Evolutionary conservation across 2,329 filamentous ascomycete genomes (phyloP).

Genomic region (Calonectria honghensis): DNA sequence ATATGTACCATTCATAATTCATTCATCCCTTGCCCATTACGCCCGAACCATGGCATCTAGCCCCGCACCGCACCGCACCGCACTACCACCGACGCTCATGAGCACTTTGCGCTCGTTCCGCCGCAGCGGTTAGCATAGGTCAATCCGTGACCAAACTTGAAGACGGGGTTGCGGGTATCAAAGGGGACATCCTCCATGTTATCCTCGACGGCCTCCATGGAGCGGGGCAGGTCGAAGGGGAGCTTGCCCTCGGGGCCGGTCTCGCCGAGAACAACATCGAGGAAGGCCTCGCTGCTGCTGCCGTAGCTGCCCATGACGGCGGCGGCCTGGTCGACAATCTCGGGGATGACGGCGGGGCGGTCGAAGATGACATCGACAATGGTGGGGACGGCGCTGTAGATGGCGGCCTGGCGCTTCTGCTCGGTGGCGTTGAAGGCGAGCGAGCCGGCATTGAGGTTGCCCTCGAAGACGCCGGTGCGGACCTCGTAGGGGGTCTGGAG

Average conservation of each 20-base stretch:
- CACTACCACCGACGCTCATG: neutral
- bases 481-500: conserved; percentile 62
- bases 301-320: conserved; percentile 64
- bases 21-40: neutral
- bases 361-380: conserved; percentile 66
- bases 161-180: conserved; percentile 52
- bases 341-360: conserved; percentile 64
- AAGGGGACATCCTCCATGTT: conserved; percentile 51
- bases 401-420: conserved; percentile 52
- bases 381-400: conserved; percentile 62
- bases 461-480: conserved; percentile 58
- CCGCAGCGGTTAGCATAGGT: conserved; percentile 18
- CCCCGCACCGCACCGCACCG: too few species aligned
- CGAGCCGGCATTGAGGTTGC: conserved; percentile 60
- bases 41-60: neutral
- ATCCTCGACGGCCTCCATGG: conserved; percentile 62
- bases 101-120: neutral
- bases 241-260: conserved; percentile 49
- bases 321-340: conserved; percentile 61
- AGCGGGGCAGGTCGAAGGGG: conserved; percentile 60
- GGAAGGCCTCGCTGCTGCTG: conserved; percentile 61
- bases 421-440: conserved; percentile 61
- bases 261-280: conserved; percentile 64
- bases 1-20: conserved; percentile 20
- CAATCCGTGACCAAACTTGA: conserved; percentile 52